Evolutionary conservation across 1,284 basidiomycete species (phyloP).

Genomic region (Cryptococcus sp.): DNA sequence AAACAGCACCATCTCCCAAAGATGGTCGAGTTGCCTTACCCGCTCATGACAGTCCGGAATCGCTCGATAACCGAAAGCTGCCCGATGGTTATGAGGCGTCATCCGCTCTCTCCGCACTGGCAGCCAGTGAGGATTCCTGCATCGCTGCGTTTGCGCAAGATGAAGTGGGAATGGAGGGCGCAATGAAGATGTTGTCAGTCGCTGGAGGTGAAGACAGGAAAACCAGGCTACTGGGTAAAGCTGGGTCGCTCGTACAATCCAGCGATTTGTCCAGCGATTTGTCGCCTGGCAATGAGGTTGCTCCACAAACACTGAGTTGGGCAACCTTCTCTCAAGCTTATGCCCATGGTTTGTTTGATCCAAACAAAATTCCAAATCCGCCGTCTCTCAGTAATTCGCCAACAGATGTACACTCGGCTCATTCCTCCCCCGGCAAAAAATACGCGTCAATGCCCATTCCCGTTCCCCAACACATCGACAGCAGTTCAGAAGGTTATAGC

Average conservation of each 20-base stretch:
- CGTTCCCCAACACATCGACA: neutral
- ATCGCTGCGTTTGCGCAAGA: conserved; percentile 14
- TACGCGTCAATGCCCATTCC: conserved; percentile 14
- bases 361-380: conserved; percentile 68
- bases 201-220: conserved; percentile 3
- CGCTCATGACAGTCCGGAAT: neutral
- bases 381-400: conserved; percentile 51
- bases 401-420: conserved; percentile 20
- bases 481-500: conserved; percentile 13
- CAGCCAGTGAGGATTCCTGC: conserved; percentile 17
- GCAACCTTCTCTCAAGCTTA: conserved; percentile 72
- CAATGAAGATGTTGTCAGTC: conserved; percentile 26
- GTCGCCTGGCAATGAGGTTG: conserved; percentile 1
- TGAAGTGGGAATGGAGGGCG: conserved; percentile 12
- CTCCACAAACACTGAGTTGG: conserved; percentile 56
- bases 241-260: conserved; percentile 12
- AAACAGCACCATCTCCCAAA: conserved; percentile 22
- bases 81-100: neutral
- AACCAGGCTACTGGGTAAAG: conserved; percentile 20
- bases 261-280: neutral
- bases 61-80: neutral
- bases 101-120: conserved; percentile 2
- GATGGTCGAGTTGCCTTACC: conserved; percentile 2
- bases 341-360: conserved; percentile 76
- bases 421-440: conserved; percentile 28